Percentiles rank a stretch among this genome's conserved stretches.
Conservation (phyloP, 2,329 filamentous ascomycete genomes). For the Neofusicoccum kwambonambiense region DNA sequence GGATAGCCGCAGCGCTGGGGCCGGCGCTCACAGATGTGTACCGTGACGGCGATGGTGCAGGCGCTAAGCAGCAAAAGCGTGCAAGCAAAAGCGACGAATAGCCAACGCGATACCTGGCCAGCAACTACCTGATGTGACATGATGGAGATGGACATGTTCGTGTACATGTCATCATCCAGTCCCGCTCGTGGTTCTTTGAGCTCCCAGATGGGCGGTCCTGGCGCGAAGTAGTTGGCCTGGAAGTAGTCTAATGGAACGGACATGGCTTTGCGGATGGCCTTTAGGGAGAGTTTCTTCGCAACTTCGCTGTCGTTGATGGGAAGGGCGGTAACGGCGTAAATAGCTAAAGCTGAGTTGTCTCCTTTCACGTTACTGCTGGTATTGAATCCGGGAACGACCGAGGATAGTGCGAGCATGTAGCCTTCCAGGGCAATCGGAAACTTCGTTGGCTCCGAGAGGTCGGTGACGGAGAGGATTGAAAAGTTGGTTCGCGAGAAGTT, state of each 20-base stretch:
- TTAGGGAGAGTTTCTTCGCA: neutral
- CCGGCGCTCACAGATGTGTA: neutral
- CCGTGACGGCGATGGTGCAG: neutral
- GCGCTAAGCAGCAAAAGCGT: neutral
- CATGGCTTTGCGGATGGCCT: slow-evolving; percentile 2
- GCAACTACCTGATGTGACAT: slow-evolving; percentile 11
- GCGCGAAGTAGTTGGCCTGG: slow-evolving; percentile 5
- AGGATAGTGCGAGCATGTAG: slow-evolving; percentile 6
- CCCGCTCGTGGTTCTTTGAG: neutral
- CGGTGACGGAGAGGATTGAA: slow-evolving; percentile 9
- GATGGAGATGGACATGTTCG: slow-evolving; percentile 1
- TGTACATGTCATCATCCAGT: neutral
- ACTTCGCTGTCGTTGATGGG: slow-evolving; percentile 15
- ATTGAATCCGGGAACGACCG: slow-evolving; percentile 6
- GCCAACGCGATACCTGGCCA: neutral
- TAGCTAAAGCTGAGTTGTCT: slow-evolving; percentile 1
- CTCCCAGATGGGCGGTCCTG: neutral
- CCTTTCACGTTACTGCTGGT: neutral
- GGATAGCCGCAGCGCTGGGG: slow-evolving; percentile 1
- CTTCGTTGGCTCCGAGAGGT: neutral
- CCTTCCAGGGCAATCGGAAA: neutral
- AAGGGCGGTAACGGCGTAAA: slow-evolving; percentile 9
- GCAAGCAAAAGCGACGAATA: neutral
- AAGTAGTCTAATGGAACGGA: slow-evolving; percentile 10
- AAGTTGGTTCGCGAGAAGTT: slow-evolving; percentile 5